phyloP scores from a whole-genome alignment of 1,284 basidiomycete genomes.

The Moesziomyces globuligerus region DNA sequence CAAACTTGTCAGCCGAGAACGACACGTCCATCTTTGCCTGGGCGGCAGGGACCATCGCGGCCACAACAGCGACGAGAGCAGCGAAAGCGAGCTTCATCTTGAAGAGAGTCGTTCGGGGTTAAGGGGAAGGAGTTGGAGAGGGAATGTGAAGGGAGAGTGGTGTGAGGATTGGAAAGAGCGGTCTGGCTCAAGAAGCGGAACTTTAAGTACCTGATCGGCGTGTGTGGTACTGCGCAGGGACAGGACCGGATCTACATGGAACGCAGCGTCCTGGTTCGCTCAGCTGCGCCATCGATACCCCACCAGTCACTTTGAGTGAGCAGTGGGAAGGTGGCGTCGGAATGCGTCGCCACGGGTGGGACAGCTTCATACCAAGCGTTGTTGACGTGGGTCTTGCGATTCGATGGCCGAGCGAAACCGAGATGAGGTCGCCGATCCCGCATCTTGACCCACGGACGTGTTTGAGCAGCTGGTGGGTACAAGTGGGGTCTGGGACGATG shows the following conservation, averaged over 20 bases:
- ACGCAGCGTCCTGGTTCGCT: too few species aligned
- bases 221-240: background rate
- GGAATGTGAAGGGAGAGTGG: background rate
- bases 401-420: too few species aligned
- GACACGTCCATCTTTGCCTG: conserved; percentile 20
- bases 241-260: background rate
- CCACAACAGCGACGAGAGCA: conserved; percentile 23
- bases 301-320: too few species aligned
- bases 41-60: conserved; percentile 29
- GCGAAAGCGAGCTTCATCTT: conserved; percentile 41
- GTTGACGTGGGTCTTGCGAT: too few species aligned
- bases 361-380: too few species aligned
- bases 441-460: too few species aligned
- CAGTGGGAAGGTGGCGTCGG: too few species aligned
- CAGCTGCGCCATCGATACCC: too few species aligned
- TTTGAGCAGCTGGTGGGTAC: too few species aligned
- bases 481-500: background rate
- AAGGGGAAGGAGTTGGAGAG: background rate
- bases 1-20: conserved; percentile 17
- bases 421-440: too few species aligned
- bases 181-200: background rate
- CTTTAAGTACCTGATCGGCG: background rate
- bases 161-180: background rate
- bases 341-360: too few species aligned
- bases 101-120: background rate